Evolutionary conservation across 371 early-diverging fungal genomes (phyloP).

Genomic region (Homolaphlyctis polyrhiza): DNA sequence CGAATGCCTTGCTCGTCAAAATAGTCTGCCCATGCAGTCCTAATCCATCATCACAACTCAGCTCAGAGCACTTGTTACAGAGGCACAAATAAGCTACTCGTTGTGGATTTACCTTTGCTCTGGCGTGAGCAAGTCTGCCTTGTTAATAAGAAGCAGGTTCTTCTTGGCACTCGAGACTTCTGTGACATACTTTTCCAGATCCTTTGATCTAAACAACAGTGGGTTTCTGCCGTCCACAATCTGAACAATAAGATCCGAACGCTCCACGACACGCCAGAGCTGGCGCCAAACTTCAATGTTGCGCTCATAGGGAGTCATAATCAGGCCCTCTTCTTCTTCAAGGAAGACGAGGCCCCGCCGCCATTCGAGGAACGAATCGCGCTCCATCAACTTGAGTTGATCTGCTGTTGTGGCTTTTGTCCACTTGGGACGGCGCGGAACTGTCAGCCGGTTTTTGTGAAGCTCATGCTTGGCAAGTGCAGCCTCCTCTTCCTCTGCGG

Average conservation of each 20-base stretch:
- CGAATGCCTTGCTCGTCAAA: slow-evolving; percentile 74
- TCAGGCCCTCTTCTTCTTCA: slow-evolving; percentile 83
- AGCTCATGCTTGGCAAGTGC: slow-evolving; percentile 70
- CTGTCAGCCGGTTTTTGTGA: slow-evolving; percentile 61
- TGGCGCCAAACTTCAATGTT: slow-evolving; percentile 99
- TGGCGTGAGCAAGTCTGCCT: slow-evolving; percentile 92
- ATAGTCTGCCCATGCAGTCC: slow-evolving; percentile 81
- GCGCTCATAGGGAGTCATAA: slow-evolving; percentile 97
- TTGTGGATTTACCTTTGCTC: slow-evolving; percentile 52
- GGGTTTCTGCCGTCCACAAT: slow-evolving; percentile 99
- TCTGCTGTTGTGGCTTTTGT: slow-evolving; percentile 75
- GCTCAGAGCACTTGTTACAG: background rate
- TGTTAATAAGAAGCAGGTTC: slow-evolving; percentile 88
- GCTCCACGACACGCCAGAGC: slow-evolving; percentile 98
- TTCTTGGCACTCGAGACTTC: slow-evolving; percentile 83
- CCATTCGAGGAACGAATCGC: slow-evolving; percentile 89
- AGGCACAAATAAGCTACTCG: slow-evolving; percentile 1
- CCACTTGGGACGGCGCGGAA: slow-evolving; percentile 76
- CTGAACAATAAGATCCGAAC: slow-evolving; percentile 94
- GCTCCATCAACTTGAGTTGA: slow-evolving; percentile 76
- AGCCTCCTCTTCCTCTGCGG: slow-evolving; percentile 70
- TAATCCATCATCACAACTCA: too few species aligned
- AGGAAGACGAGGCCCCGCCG: slow-evolving; percentile 68
- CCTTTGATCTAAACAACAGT: slow-evolving; percentile 87
- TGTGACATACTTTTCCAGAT: slow-evolving; percentile 86